Percentiles rank a stretch among this genome's conserved stretches.
These are phyloP conservation scores for Wickerhamomyces tratensis DNA, from an alignment of 805 yeast genomes.

Conservation along the genomic window DNA sequence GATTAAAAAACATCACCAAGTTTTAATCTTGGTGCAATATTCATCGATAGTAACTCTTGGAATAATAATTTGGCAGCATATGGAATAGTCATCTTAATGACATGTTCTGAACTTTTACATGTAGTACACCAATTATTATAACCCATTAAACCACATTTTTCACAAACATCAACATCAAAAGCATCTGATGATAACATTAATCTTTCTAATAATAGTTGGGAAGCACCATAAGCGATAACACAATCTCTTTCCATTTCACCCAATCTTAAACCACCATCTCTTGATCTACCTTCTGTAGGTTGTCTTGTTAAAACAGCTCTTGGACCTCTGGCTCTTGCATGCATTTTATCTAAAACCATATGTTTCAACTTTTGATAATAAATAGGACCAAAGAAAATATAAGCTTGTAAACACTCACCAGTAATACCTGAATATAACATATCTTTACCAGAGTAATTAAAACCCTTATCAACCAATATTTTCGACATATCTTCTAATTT, in stretches of 20 bases:
- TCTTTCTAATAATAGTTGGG: slow-evolving; percentile 86
- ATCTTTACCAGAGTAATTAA: slow-evolving; percentile 92
- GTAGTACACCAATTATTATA: slow-evolving; percentile 97
- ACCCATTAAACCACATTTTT: slow-evolving; percentile 93
- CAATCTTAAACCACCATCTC: slow-evolving; percentile 97
- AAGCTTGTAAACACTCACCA: slow-evolving; percentile 95
- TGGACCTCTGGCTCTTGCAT: slow-evolving; percentile 98
- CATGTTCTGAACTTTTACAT: slow-evolving; percentile 79
- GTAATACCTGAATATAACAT: slow-evolving; percentile 96
- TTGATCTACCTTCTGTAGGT: slow-evolving; percentile 97
- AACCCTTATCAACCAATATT: slow-evolving; percentile 84
- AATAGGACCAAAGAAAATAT: slow-evolving; percentile 97
- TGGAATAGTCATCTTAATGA: slow-evolving; percentile 92
- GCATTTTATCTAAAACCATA: slow-evolving; percentile 99
- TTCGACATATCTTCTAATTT: slow-evolving; percentile 90
- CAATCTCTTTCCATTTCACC: slow-evolving; percentile 99
- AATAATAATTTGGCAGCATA: slow-evolving; percentile 96
- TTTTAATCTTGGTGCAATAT: slow-evolving; percentile 91
- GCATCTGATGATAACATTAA: slow-evolving; percentile 97
- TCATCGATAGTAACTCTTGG: slow-evolving; percentile 98
- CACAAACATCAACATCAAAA: slow-evolving; percentile 93
- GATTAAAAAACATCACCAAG: slow-evolving; percentile 67
- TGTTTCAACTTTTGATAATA: slow-evolving; percentile 97
- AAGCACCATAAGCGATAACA: slow-evolving; percentile 98
- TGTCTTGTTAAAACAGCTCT: slow-evolving; percentile 96